A percentile compares a stretch with the other conserved stretches of the same genome.
phyloP scores from a whole-genome alignment of 2,329 filamentous ascomycete species.

The Paecilomyces niveus region DNA sequence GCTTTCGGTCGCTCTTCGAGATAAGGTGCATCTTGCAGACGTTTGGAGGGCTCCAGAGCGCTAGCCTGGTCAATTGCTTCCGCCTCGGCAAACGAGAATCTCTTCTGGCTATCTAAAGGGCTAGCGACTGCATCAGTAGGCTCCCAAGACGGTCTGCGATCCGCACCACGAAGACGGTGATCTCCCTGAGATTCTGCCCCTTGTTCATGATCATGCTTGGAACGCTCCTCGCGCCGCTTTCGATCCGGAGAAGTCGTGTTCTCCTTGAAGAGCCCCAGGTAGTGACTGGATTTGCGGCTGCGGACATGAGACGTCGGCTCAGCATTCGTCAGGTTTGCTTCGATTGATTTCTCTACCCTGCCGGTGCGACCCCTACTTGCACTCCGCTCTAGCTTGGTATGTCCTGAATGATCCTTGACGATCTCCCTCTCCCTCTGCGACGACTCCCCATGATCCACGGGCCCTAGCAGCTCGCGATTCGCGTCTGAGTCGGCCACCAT shows the following conservation, averaged over 20 bases:
- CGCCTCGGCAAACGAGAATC: neutral
- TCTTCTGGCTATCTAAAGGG: neutral
- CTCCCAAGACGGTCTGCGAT: neutral
- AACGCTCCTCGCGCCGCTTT: conserved; percentile 42
- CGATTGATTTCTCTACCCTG: conserved; percentile 55
- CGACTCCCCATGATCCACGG: neutral
- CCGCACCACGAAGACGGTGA: neutral
- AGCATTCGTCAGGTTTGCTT: conserved; percentile 54
- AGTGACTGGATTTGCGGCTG: conserved; percentile 60
- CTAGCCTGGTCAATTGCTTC: neutral
- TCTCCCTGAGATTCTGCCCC: conserved; percentile 10
- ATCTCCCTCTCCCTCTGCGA: conserved; percentile 2
- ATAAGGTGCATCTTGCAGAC: conserved; percentile 8
- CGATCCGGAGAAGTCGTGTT: conserved; percentile 50
- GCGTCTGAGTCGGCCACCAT: conserved; percentile 13
- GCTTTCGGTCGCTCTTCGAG: neutral
- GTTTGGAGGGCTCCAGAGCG: conserved; percentile 3
- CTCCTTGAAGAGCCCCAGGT: conserved; percentile 58
- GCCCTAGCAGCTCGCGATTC: conserved; percentile 8
- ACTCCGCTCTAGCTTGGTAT: conserved; percentile 26
- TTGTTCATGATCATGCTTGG: conserved; percentile 29
- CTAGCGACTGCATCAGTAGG: neutral
- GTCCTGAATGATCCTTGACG: conserved; percentile 10
- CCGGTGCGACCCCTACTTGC: conserved; percentile 37
- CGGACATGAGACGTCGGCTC: conserved; percentile 50